A percentile compares a stretch with the other conserved stretches of the same genome.
phyloP scores from a whole-genome alignment of 2,329 filamentous ascomycete species.

The Colletotrichum plurivorum region DNA sequence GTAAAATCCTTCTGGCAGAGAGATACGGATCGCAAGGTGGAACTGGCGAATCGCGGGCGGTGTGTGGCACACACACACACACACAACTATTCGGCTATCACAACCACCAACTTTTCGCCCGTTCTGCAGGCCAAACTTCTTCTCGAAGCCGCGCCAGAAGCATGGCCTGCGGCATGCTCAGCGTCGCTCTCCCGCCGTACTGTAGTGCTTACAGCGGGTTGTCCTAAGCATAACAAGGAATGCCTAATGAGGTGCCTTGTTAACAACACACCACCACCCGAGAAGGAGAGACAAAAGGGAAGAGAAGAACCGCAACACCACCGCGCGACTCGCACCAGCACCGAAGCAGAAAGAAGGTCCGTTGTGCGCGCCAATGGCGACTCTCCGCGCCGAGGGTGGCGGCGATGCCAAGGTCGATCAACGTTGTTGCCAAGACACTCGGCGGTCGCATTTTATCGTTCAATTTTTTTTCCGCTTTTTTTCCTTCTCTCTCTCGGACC shows the following conservation, averaged over 20 bases:
- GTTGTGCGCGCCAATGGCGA: slow-evolving; percentile 30
- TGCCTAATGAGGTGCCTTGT: background rate
- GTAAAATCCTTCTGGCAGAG: slow-evolving; percentile 5
- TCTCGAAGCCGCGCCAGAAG: slow-evolving; percentile 41
- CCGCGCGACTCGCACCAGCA: slow-evolving; percentile 29
- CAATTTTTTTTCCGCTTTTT: slow-evolving; percentile 6
- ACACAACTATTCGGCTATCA: slow-evolving; percentile 22
- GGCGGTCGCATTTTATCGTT: slow-evolving; percentile 29
- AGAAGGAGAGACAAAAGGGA: background rate
- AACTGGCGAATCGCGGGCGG: slow-evolving; percentile 17
- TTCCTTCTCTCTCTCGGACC: background rate
- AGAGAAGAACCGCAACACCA: background rate
- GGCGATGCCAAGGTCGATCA: slow-evolving; percentile 41
- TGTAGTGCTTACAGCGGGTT: too few species aligned
- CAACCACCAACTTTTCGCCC: slow-evolving; percentile 8
- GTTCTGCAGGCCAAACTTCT: slow-evolving; percentile 25
- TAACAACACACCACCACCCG: background rate
- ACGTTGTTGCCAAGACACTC: slow-evolving; percentile 34
- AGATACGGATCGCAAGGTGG: too few species aligned
- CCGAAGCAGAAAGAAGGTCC: slow-evolving; percentile 29
- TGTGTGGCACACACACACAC: background rate
- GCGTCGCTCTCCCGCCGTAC: slow-evolving; percentile 6
- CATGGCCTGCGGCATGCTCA: slow-evolving; percentile 6
- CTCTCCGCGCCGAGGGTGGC: slow-evolving; percentile 17
- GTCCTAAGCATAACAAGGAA: too few species aligned